Conservation (phyloP, 805 yeast species). For the Wickerhamiella nectarea region DNA sequence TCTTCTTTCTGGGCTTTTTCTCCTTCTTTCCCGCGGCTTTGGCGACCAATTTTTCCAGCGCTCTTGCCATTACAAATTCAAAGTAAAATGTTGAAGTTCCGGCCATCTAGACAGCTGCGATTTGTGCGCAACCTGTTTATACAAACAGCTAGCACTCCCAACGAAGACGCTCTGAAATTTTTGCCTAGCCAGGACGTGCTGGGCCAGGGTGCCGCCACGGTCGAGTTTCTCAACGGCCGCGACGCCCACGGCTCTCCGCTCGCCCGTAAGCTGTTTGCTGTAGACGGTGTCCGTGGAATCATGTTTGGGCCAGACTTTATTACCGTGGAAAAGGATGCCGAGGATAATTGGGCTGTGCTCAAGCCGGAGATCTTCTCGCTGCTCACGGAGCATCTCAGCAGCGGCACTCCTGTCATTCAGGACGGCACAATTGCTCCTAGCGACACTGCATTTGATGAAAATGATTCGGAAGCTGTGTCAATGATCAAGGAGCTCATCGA, state of each 20-base stretch:
- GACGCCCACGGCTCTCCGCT: conserved; percentile 66
- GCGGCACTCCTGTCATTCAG: conserved; percentile 39
- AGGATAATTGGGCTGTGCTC: conserved; percentile 56
- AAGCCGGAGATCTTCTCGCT: conserved; percentile 46
- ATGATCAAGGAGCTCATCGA: conserved; percentile 87
- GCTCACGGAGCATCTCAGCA: conserved; percentile 33
- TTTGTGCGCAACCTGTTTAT: conserved; percentile 31
- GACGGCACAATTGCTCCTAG: conserved; percentile 27
- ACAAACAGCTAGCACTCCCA: conserved; percentile 77
- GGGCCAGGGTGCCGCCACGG: conserved; percentile 43
- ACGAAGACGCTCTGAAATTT: conserved; percentile 74
- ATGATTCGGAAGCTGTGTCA: conserved; percentile 65
- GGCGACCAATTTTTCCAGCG: conserved; percentile 4
- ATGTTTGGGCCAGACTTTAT: conserved; percentile 77
- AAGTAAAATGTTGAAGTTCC: no score
- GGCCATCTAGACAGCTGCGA: no score
- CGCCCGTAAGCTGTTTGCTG: conserved; percentile 57
- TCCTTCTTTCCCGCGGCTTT: conserved; percentile 2
- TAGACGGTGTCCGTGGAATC: conserved; percentile 64
- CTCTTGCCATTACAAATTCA: conserved; percentile 2
- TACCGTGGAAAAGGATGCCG: conserved; percentile 54
- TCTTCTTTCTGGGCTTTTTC: conserved; percentile 1
- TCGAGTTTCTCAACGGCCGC: conserved; percentile 60
- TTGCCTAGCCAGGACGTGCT: conserved; percentile 61
- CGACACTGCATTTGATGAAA: conserved; percentile 41